Conservation (phyloP, 306 rosid species). For the Sphenostylis stenocarpa region DNA sequence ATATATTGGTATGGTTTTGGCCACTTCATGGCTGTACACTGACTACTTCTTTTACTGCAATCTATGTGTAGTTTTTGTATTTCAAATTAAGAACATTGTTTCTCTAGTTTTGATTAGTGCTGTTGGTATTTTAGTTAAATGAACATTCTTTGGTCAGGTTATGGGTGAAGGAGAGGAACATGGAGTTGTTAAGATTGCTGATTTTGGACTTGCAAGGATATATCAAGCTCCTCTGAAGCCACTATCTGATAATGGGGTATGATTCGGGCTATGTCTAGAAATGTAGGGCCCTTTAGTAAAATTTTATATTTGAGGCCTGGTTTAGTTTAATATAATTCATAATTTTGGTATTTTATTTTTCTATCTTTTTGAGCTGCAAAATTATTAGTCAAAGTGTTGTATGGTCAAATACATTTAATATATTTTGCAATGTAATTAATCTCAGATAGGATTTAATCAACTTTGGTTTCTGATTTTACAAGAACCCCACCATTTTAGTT, state of each 20-base stretch:
- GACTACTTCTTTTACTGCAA: neutral
- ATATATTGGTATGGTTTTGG: slow-evolving; percentile 65
- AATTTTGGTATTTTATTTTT: neutral
- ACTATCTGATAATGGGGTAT: slow-evolving; percentile 64
- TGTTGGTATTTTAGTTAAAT: neutral
- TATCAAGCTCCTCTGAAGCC: slow-evolving; percentile 80
- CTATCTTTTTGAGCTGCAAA: neutral
- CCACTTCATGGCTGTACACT: neutral
- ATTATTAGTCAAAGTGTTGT: neutral
- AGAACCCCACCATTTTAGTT: neutral
- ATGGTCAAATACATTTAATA: neutral
- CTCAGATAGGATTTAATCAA: neutral
- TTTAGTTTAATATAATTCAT: neutral
- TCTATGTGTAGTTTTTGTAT: neutral
- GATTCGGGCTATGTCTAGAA: neutral
- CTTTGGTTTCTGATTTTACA: neutral
- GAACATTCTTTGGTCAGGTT: slow-evolving; percentile 46
- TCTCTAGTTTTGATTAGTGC: neutral
- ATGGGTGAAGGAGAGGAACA: slow-evolving; percentile 86
- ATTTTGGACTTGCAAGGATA: slow-evolving; percentile 90
- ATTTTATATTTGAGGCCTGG: neutral
- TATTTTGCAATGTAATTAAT: neutral
- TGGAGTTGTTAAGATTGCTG: slow-evolving; percentile 80
- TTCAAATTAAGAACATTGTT: neutral
- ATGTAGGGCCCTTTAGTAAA: neutral